Evolutionary conservation across 495 filamentous ascomycete species (phyloP), one percentile per base, ranked within the genome.

Genomic region (Hypoxylon trugodes): DNA sequence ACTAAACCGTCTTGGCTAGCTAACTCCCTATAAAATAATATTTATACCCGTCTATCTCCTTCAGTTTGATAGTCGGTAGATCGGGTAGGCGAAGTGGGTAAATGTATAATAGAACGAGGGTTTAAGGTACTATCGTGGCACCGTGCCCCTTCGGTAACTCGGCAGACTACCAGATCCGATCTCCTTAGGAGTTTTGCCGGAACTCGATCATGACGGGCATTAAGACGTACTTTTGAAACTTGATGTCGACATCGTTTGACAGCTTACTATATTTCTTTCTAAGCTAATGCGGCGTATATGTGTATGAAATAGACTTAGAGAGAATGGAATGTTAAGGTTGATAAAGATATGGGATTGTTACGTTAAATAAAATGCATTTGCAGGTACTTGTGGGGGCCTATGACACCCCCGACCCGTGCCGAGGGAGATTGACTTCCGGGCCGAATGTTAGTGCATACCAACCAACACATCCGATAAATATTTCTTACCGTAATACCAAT

Each of bases 51-150:
- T n/a, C 30, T 6, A 28, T 54, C 61, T 58, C 35, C 52, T 53
- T 53, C 15, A 19, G 69, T 69, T 71, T 71, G 66, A 71, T 71
- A 26, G 10, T 49, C 69, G 2, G 66, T 48, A 69, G 66, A 69
- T 69, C 69, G 47, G 32, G 50, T 55, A 61, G 13, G 43, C 22
- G 32, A 45, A 56, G 50, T 56, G 55, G 56, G 24, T 59, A 37
- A 25, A 48, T 43, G 43, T 19, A 41, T 30, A 41, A 58, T 48
- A 40, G 33, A 25, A 59, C 37, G 15, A 58, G 8, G n/a, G n/a
- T n/a, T n/a, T n/a, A n/a, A n/a, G 7, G 43, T 38, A 32, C 30
- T 18, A 37, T 45, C 25, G 50, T 55, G 42, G 47, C 58, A 54
- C 48, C 36, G 42, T 59, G n/a, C 48, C 16, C 50, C 45, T 61